phyloP scores from a whole-genome alignment of 2,329 filamentous ascomycete species.

The Fusarium sp. region DNA sequence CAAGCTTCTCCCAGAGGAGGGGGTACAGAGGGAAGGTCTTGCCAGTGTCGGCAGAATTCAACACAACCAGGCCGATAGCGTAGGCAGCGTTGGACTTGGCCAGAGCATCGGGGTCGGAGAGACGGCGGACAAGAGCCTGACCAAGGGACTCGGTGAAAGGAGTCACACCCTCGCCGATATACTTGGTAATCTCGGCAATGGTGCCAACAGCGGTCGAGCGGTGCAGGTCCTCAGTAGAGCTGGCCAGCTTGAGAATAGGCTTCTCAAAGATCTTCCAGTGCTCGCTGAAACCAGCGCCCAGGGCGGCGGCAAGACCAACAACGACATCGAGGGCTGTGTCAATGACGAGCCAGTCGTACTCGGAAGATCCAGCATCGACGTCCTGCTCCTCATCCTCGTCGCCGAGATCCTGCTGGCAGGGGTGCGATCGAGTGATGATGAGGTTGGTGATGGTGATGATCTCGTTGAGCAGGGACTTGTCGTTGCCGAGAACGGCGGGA shows the following conservation, averaged over 20 bases:
- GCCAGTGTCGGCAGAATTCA: conserved; percentile 77
- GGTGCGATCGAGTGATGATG: conserved; percentile 89
- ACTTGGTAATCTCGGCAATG: conserved; percentile 88
- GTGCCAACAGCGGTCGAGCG: conserved; percentile 91
- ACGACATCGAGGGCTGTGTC: conserved; percentile 94
- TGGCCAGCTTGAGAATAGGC: conserved; percentile 87
- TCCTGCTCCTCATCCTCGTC: conserved; percentile 81
- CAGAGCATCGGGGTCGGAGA: conserved; percentile 89
- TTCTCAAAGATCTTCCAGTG: conserved; percentile 98
- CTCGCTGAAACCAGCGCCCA: conserved; percentile 84
- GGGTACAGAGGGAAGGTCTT: conserved; percentile 81
- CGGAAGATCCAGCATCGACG: conserved; percentile 81
- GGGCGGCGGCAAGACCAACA: conserved; percentile 82
- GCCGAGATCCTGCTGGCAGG: conserved; percentile 90
- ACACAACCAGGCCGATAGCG: conserved; percentile 84
- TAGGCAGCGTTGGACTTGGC: conserved; percentile 97
- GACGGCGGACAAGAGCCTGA: conserved; percentile 84
- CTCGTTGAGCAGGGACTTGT: conserved; percentile 70
- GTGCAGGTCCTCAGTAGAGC: conserved; percentile 86
- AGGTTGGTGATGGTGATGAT: conserved; percentile 79
- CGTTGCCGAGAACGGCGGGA: conserved; percentile 80
- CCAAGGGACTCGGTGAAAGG: conserved; percentile 82
- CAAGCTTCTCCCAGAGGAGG: conserved; percentile 84
- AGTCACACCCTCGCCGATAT: conserved; percentile 84
- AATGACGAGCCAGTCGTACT: conserved; percentile 97